phyloP scores from a whole-genome alignment of 306 rosid genomes.

The Vigna trinervia region DNA sequence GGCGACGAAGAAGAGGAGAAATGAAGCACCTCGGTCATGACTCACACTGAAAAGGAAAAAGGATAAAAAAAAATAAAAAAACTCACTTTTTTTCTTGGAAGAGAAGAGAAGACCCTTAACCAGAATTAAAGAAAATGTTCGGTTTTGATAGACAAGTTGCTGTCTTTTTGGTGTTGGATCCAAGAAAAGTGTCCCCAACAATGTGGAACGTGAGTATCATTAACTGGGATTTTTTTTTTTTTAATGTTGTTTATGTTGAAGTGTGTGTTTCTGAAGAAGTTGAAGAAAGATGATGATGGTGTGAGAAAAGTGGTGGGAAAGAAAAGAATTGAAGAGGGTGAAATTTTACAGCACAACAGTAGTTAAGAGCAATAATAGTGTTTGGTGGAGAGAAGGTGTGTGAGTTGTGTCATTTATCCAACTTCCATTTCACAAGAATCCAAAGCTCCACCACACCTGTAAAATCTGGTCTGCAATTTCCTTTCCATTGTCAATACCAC shows the following conservation, averaged over 20 bases:
- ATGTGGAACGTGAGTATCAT: constrained; percentile 37
- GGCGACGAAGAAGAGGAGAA: constrained; percentile 54
- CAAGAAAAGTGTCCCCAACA: constrained; percentile 25
- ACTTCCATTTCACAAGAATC: constrained; percentile 23
- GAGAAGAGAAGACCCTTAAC: constrained; percentile 32
- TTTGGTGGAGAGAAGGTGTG: constrained; percentile 9
- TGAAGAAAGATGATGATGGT: background rate
- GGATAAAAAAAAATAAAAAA: constrained; percentile 20
- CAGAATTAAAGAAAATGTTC: background rate
- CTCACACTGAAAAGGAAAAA: constrained; percentile 52
- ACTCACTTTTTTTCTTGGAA: constrained; percentile 39
- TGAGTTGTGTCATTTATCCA: constrained; percentile 10
- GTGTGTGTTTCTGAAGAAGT: background rate
- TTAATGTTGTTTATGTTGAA: constrained; percentile 19
- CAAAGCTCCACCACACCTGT: background rate
- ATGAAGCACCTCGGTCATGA: constrained; percentile 84
- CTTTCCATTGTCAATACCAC: background rate
- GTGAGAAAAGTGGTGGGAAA: constrained; percentile 12
- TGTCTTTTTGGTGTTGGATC: constrained; percentile 27
- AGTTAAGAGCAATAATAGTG: constrained; percentile 26
- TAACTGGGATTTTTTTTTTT: constrained; percentile 5
- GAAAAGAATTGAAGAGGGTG: constrained; percentile 17
- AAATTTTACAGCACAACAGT: background rate
- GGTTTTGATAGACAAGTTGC: constrained; percentile 24
- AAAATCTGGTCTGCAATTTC: background rate